phyloP scores from a whole-genome alignment of 805 yeast species.

The Debaryomyces tyrocola region DNA sequence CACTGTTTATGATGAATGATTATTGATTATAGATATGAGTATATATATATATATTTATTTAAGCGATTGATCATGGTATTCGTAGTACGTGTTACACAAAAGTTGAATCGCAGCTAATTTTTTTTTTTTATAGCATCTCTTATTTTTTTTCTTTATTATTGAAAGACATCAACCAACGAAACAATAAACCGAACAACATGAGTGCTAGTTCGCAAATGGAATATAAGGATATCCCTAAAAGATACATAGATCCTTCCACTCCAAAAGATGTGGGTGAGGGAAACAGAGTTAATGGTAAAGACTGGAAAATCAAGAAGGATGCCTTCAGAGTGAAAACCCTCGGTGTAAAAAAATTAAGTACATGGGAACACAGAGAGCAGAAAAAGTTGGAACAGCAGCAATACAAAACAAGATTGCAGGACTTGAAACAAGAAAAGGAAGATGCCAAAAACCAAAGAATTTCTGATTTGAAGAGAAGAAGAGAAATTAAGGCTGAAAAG shows the following conservation, averaged over 20 bases:
- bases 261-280: conserved; percentile 46
- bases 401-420: conserved; percentile 66
- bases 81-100: no score
- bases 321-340: conserved; percentile 64
- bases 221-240: conserved; percentile 35
- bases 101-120: no score
- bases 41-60: no score
- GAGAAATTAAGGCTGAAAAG: conserved; percentile 80
- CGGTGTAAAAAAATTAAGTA: conserved; percentile 50
- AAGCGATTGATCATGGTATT: no score
- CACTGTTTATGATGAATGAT: conserved; percentile 13
- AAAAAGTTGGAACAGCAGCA: conserved; percentile 66
- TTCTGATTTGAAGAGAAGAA: conserved; percentile 65
- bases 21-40: not conserved
- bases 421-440: conserved; percentile 77
- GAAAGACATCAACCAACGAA: not conserved
- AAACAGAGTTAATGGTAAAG: conserved; percentile 59
- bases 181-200: conserved; percentile 16
- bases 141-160: no score
- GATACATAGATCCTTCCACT: conserved; percentile 31
- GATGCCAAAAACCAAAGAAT: conserved; percentile 53
- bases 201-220: conserved; percentile 28
- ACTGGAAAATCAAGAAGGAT: conserved; percentile 68
- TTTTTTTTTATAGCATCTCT: no score
- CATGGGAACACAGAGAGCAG: conserved; percentile 69